Evolutionary conservation across 352 stramenopile species (phyloP), one percentile per base, ranked within the genome.

Genomic region (Globisporangium lucens): DNA sequence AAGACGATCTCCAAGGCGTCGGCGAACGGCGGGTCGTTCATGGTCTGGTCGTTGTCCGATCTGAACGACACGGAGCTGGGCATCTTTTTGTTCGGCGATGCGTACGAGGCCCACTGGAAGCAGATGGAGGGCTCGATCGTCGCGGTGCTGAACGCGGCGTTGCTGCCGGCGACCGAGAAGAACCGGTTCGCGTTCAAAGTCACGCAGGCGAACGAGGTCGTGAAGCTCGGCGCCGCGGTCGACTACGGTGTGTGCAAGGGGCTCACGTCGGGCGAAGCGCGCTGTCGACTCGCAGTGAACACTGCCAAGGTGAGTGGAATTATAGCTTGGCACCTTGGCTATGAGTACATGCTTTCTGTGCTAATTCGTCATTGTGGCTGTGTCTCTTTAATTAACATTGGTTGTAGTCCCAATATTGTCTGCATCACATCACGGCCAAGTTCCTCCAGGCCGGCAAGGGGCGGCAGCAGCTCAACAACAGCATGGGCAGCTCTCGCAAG

Each of bases 171-270:
- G 24, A 86, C 76, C 2, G 85, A 93, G 65, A 85, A 86, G 66
- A 90, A 87, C 59, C 82, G 83, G 41, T 95, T 95, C 70, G 83
- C 87, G 33, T 89, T 95, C 65, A 93, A 91, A 63, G 77, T 83
- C 9, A 74, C 77, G n/a, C 76, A 82, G 30, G 49, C 73, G 6
- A 67, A 80, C 17, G 79, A 94, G 51, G 56, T 95, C 38, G 85
- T 92, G 22, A 77, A 77, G 63, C 72, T 95, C 8, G 87, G 87
- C 9, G 75, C 66, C 2, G 77, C 85, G 0, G 63, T 88, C 33
- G 87, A 95, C 70, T 95, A 87, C 65, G 87, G 85, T 9, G 87
- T 93, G 46, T 95, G 87, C 69, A 93, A 93, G 56, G 83, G 83
- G 63, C 87, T 74, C 43, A 93, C 73, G 1, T 75, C 72, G 10